Evolutionary conservation across 345 rosid species (phyloP).

Genomic region (Bruguiera sexangula): DNA sequence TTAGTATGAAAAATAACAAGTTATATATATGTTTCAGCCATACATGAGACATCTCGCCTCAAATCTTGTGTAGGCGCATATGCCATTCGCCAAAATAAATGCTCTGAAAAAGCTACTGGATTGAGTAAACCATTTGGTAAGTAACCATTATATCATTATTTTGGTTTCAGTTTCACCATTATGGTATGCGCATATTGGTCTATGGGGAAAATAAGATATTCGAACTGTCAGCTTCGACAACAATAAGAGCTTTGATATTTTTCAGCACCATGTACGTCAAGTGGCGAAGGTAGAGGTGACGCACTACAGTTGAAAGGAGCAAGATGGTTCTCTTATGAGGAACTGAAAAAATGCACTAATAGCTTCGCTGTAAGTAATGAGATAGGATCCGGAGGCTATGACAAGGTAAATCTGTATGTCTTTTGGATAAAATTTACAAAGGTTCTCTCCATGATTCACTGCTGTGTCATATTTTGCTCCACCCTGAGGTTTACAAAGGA

Average conservation of each 20-base stretch:
- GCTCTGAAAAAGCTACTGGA: slow-evolving; percentile 88
- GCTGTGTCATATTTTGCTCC: not conserved
- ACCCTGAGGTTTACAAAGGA: slow-evolving; percentile 77
- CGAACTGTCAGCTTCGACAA: not conserved
- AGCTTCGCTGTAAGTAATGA: slow-evolving; percentile 67
- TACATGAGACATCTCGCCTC: slow-evolving; percentile 37
- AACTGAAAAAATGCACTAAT: slow-evolving; percentile 72
- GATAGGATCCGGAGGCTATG: slow-evolving; percentile 93
- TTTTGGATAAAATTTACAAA: not conserved
- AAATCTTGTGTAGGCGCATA: slow-evolving; percentile 52
- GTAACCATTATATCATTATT: slow-evolving; percentile 1
- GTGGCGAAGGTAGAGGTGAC: slow-evolving; percentile 78
- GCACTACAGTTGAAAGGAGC: slow-evolving; percentile 96
- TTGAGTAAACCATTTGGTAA: slow-evolving; percentile 87
- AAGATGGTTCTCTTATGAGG: slow-evolving; percentile 89
- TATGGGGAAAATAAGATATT: not conserved
- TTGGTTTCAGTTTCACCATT: not conserved
- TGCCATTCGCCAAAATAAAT: slow-evolving; percentile 84
- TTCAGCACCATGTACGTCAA: slow-evolving; percentile 85
- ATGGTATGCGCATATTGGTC: not conserved
- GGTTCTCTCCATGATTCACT: not conserved
- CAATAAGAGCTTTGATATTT: not conserved
- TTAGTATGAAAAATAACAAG: not conserved
- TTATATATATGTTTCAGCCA: slow-evolving; percentile 37
- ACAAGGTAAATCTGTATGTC: slow-evolving; percentile 48